Percentiles rank a stretch among this genome's conserved stretches.
Conservation (phyloP, 129 eudicot species). For the Ambrosia artemisiifolia region DNA sequence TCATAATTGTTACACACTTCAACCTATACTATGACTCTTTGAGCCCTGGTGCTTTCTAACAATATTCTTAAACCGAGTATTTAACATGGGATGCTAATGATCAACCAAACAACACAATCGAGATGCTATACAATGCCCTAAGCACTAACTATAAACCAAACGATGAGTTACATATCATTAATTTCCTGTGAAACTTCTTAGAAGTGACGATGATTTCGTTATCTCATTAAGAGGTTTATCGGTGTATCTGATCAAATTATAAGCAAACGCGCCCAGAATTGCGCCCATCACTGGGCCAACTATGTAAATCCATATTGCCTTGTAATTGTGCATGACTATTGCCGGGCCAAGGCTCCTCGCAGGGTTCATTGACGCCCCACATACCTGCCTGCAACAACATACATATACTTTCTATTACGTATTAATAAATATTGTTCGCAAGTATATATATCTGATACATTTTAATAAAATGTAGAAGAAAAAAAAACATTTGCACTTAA, state of each 20-base stretch:
- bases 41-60: background rate
- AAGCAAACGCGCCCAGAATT: conserved; percentile 48
- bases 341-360: conserved; percentile 77
- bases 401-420: background rate
- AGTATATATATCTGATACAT: too few species aligned
- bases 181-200: conserved; percentile 10
- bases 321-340: conserved; percentile 39
- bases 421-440: too few species aligned
- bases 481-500: too few species aligned
- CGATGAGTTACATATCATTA: background rate
- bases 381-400: conserved; percentile 43
- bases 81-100: background rate
- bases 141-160: background rate
- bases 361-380: conserved; percentile 77
- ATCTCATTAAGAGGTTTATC: conserved; percentile 58
- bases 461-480: too few species aligned
- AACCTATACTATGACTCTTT: background rate
- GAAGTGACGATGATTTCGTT: conserved; percentile 26
- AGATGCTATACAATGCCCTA: too few species aligned
- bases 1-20: background rate
- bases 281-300: conserved; percentile 57
- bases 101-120: background rate
- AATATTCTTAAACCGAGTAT: background rate
- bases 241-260: conserved; percentile 54
- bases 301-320: conserved; percentile 52